Evolutionary conservation across 148 eudicot genomes (phyloP), one percentile per base, ranked within the genome.

Genomic region (Persicaria maculosa): DNA sequence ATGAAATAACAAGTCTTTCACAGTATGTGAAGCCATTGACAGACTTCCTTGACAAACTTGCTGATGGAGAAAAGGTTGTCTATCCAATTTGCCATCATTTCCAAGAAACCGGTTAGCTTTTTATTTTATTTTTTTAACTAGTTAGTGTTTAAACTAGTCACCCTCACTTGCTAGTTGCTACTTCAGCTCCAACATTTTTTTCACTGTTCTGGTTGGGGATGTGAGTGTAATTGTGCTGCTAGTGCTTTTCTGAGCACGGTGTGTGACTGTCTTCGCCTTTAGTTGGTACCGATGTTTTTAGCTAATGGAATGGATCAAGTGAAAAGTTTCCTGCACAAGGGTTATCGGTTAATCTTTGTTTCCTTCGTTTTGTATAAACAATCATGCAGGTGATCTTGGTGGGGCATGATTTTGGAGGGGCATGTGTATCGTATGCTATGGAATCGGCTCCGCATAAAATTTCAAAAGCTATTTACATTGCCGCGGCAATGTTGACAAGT

Each of bases 401-500:
- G 11, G 98, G 97, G 47, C 98, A 94, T 84, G 97, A 90, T 82
- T 86, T 90, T 82, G 98, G 98, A 45, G 98, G 98, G 48, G 85
- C 91, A 40, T 94, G 98, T 78, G 77, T 91, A 82, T 90, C 98
- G 57, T 88, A 84, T 83, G 94, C 94, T 40, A 91, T 93, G 94
- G 97, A 93, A 82, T 12, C 82, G 71, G 85, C 81, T 78, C 88
- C 97, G 8, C 58, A 74, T 6, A 89, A 83, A 77, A 74, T 93
- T 9, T 86, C 94, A 19, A 93, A 88, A 85, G 97, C 97, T 68
- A 78, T 93, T 69, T 93, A 84, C 77, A 58, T 89, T 76, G 97
- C 97, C 70, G 98, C 88, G 10, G 80, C 92, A 74, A 93, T 93
- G 98, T 70, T 89, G 84, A 83, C 78, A 25, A 80, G 79, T 59